phyloP scores from a whole-genome alignment of 768 basidiomycete species.

The Tylopilus balloui region DNA sequence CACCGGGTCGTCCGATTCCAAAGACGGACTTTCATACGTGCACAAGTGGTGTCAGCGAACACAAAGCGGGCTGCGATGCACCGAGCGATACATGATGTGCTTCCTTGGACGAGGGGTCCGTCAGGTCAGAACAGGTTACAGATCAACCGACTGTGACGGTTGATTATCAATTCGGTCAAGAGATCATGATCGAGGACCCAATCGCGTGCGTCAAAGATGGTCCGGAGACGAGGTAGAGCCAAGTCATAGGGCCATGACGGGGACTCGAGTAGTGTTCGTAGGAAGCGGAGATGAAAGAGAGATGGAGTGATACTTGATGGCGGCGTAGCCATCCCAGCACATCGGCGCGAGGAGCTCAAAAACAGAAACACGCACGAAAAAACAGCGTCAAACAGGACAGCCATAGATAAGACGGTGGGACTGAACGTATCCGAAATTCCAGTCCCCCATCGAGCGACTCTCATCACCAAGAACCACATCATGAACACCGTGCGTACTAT shows the following conservation, averaged over 20 bases:
- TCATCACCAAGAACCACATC: not conserved
- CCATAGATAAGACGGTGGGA: not conserved
- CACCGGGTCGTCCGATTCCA: no score
- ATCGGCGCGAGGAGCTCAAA: not conserved
- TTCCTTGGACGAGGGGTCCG: no score
- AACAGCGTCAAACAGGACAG: not conserved
- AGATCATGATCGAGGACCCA: no score
- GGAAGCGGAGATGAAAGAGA: not conserved
- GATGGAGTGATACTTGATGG: not conserved
- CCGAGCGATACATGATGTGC: no score
- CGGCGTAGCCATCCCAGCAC: not conserved
- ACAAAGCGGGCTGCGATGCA: no score
- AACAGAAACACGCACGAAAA: not conserved
- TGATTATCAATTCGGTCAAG: no score
- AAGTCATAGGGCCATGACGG: not conserved
- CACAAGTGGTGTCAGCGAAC: no score
- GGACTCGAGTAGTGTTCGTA: not conserved
- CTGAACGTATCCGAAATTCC: not conserved
- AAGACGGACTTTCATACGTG: no score
- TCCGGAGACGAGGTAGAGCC: not conserved
- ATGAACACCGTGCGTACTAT: conserved; percentile 7
- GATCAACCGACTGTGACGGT: no score
- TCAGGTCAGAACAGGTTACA: no score
- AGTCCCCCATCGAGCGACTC: not conserved
- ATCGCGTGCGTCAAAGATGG: not conserved